Base-by-base conservation (phyloP, 192 early-diverging fungal species). In the Umbelopsis ramanniana region DNA sequence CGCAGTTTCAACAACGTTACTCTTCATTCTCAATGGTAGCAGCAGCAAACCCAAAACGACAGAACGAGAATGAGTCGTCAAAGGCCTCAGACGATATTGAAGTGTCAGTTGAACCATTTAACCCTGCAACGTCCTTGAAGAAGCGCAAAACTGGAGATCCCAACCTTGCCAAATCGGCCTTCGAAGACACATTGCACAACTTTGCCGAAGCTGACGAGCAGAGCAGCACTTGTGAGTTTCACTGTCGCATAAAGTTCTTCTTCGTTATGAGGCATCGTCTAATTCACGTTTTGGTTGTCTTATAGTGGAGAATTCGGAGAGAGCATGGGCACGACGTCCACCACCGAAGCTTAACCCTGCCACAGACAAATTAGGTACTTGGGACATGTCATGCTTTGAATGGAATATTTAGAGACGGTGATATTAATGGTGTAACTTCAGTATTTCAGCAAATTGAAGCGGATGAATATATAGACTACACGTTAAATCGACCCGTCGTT, bases 381-480 rank as follows among this genome's bases (percentile, higher is more conserved):
- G 17, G 8, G 1, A 43, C 40, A 43, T 4, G 6, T 5, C 8
- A 11, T 43, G 40, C 40, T 43, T 29, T 43, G 40, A 43, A 43
- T 43, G 6, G 0, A 0, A 11, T 43, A 4, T 11, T 43, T 43
- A 5, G 0, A 43, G 11, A 43, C 1, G 40, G 11, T 43, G 40
- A 12, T 4, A 43, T 43, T 43, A 43, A 43, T 12, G 6, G 40
- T 43, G 1, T 43, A 4, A 43, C 10, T 74, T 5, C 87, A 87
- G 92, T 96, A 0, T 99, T 99, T 71, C 96, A 98, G 79, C 97
- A 99, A 76, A 91, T 99, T 80, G 97, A 99, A 71, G 85, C 94
- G 38, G 96, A 97, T 72, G 96, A 99, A 43, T 86, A 90, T 77
- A 85, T 87, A 60, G 85, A 89, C 48, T 70, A 77, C 4, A 46